Evolutionary conservation across 768 basidiomycete species (phyloP).

Genomic region (Kwoniella sp.): DNA sequence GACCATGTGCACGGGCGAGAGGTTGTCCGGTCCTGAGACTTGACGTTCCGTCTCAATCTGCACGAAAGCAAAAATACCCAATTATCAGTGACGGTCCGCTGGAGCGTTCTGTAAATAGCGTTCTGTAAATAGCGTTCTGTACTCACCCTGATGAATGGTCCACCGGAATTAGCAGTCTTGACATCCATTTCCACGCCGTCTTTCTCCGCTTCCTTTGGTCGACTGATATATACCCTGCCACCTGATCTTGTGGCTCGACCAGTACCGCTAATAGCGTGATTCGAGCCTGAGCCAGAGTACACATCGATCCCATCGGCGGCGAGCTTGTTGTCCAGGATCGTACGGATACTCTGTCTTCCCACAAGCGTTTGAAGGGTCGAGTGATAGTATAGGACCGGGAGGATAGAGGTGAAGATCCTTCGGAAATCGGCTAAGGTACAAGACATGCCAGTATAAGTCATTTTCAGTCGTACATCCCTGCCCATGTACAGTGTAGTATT

Average conservation of each 20-base stretch:
- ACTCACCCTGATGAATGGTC: constrained; percentile 1
- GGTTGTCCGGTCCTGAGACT: neutral
- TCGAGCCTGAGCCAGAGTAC: constrained; percentile 3
- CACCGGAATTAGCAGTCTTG: neutral
- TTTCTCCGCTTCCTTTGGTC: constrained; percentile 1
- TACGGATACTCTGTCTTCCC: constrained; percentile 3
- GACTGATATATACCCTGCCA: constrained; percentile 6
- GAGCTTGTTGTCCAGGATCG: constrained; percentile 3
- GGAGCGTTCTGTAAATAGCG: no score
- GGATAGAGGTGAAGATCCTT: constrained; percentile 11
- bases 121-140: neutral
- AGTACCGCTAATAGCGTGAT: neutral
- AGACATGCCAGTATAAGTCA: neutral
- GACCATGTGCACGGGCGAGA: neutral
- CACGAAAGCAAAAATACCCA: no score
- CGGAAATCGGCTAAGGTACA: constrained; percentile 4
- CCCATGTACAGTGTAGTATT: no score
- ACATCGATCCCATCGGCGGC: constrained; percentile 2
- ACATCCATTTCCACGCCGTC: constrained; percentile 2
- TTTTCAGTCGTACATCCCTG: neutral
- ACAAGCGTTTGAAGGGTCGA: constrained; percentile 6
- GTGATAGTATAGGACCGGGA: constrained; percentile 15
- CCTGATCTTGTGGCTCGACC: neutral
- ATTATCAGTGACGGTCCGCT: no score
- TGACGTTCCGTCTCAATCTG: neutral